These are phyloP conservation scores for Theobroma grandiflorum DNA, from an alignment of 441 rosid species.

Conservation along the genomic window DNA sequence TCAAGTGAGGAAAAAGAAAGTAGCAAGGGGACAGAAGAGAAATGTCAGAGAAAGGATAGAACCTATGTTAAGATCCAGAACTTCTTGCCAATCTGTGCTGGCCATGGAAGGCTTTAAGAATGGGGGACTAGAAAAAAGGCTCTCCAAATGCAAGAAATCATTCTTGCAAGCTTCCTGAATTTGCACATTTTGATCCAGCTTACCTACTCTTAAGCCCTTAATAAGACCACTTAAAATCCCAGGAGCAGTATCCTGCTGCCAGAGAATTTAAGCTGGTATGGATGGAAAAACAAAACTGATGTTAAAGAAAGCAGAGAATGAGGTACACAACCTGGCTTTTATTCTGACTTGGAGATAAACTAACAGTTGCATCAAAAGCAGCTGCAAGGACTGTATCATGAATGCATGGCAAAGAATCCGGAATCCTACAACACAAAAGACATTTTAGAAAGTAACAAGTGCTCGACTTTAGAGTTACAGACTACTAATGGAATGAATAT, in stretches of 20 bases:
- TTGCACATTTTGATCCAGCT: constrained; percentile 47
- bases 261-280: constrained; percentile 27
- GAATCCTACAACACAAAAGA: constrained; percentile 48
- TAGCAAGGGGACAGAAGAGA: constrained; percentile 18
- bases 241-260: constrained; percentile 56
- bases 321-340: constrained; percentile 56
- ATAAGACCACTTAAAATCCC: constrained; percentile 61
- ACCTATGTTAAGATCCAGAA: constrained; percentile 81
- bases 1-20: constrained; percentile 31
- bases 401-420: constrained; percentile 71
- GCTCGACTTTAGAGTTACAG: constrained; percentile 21
- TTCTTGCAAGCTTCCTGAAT: constrained; percentile 45
- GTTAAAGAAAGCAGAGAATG: constrained; percentile 33
- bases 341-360: constrained; percentile 51
- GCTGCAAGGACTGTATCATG: constrained; percentile 77
- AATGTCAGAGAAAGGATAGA: constrained; percentile 32
- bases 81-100: constrained; percentile 38
- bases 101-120: constrained; percentile 59
- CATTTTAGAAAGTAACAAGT: constrained; percentile 23
- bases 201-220: constrained; percentile 60
- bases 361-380: constrained; percentile 61
- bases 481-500: constrained; percentile 25
- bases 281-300: no score
- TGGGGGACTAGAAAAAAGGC: constrained; percentile 73
- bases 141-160: constrained; percentile 55